Evolutionary conservation across 176 grass and related monocot genomes (phyloP).

Genomic region (Saccharum officinarum): DNA sequence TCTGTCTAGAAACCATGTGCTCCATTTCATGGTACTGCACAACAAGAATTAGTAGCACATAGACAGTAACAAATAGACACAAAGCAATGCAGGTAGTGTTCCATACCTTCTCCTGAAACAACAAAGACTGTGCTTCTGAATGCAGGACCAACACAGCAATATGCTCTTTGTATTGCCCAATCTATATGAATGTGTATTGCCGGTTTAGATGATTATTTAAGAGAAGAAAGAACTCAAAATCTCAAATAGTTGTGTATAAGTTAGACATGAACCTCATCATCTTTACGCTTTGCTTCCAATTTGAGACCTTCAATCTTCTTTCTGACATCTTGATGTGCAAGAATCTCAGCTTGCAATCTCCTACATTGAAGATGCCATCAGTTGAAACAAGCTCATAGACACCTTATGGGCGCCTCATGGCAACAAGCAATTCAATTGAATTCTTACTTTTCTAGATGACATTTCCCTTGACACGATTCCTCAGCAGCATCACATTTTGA

Average conservation of each 20-base stretch:
- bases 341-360: constrained; percentile 41
- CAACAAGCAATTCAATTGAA: constrained; percentile 1
- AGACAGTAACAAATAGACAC: constrained; percentile 9
- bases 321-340: constrained; percentile 66
- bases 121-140: constrained; percentile 83
- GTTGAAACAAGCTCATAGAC: constrained; percentile 10
- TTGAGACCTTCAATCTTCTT: constrained; percentile 58
- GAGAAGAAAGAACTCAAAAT: constrained; percentile 35
- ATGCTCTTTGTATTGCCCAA: constrained; percentile 73
- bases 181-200: constrained; percentile 38
- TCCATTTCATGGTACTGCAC: constrained; percentile 75
- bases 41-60: constrained; percentile 36
- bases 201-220: constrained; percentile 30
- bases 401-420: neutral
- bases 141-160: constrained; percentile 76
- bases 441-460: constrained; percentile 44
- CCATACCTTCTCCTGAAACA: constrained; percentile 81
- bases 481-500: constrained; percentile 38
- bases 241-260: constrained; percentile 5
- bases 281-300: constrained; percentile 56
- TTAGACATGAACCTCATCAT: constrained; percentile 64
- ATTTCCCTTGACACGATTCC: constrained; percentile 31
- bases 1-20: constrained; percentile 53
- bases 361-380: constrained; percentile 20
- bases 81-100: constrained; percentile 3